phyloP scores from a whole-genome alignment of 1,284 basidiomycete species.

The Rhodotorula sp. region DNA sequence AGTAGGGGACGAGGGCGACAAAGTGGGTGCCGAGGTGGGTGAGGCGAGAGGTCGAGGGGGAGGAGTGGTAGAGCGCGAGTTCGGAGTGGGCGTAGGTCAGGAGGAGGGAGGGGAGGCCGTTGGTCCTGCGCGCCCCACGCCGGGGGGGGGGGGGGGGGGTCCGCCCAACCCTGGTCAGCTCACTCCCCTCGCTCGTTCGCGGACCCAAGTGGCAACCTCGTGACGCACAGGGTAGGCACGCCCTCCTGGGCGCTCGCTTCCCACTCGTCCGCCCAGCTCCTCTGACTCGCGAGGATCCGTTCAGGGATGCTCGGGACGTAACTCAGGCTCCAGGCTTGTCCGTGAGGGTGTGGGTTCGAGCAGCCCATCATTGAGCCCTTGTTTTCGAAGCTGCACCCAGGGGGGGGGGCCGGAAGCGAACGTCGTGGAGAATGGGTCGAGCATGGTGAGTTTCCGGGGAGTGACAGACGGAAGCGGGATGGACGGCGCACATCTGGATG shows the following conservation, averaged over 20 bases:
- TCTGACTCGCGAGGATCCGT: slow-evolving; percentile 52
- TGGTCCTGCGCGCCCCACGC: slow-evolving; percentile 54
- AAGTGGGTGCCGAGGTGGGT: slow-evolving; percentile 73
- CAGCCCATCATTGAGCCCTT: slow-evolving; percentile 96
- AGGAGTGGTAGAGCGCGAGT: slow-evolving; percentile 51
- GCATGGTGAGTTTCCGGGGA: too few species aligned
- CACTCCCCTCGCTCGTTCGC: background rate
- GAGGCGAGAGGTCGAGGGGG: slow-evolving; percentile 52
- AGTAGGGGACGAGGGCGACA: slow-evolving; percentile 87
- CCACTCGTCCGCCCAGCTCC: slow-evolving; percentile 53
- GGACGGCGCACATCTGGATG: slow-evolving; percentile 72
- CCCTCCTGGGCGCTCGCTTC: slow-evolving; percentile 9
- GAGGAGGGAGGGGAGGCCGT: slow-evolving; percentile 68
- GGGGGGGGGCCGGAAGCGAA: too few species aligned
- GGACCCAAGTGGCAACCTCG: too few species aligned
- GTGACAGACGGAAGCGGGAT: background rate
- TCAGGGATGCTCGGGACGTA: slow-evolving; percentile 58
- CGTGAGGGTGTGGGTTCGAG: slow-evolving; percentile 92
- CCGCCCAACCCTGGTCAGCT: background rate
- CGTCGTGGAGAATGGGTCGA: too few species aligned
- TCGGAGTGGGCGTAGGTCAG: slow-evolving; percentile 82
- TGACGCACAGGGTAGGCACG: slow-evolving; percentile 30
- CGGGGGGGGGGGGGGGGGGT: too few species aligned
- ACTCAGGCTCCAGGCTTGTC: slow-evolving; percentile 60
- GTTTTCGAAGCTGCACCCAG: slow-evolving; percentile 66